These are phyloP conservation scores for Lichtheimia hyalospora DNA, from an alignment of 371 early-diverging fungal genomes.

Conservation along the genomic window DNA sequence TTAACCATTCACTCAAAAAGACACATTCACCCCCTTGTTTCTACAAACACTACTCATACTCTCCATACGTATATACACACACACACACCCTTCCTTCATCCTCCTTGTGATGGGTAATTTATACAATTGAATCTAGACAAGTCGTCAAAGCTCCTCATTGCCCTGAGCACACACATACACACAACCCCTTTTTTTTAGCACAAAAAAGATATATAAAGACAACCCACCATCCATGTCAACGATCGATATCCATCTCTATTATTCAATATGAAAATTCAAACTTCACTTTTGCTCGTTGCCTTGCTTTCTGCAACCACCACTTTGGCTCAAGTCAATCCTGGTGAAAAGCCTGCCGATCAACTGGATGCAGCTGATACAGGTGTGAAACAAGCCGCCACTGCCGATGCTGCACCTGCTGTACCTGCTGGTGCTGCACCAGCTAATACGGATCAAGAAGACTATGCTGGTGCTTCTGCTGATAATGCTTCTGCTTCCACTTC, in stretches of 20 bases:
- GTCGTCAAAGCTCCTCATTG: too few relatives aligned
- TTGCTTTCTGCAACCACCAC: neutral
- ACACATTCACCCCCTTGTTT: neutral
- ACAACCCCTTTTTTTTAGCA: neutral
- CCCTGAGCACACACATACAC: neutral
- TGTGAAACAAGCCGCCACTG: neutral
- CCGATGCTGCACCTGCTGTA: neutral
- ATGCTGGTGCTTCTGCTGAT: neutral
- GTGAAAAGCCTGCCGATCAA: neutral
- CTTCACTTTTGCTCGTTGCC: constrained; percentile 1
- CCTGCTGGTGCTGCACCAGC: neutral
- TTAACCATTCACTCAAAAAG: neutral
- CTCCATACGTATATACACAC: neutral
- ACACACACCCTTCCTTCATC: neutral
- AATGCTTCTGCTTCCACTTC: neutral
- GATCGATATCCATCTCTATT: neutral
- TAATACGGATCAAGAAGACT: neutral
- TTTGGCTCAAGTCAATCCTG: neutral
- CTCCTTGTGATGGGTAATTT: too few relatives aligned
- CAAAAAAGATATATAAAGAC: neutral
- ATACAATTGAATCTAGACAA: too few relatives aligned
- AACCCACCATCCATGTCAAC: neutral
- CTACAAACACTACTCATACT: neutral
- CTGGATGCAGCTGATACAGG: neutral
- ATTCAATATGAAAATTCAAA: neutral